phyloP scores from a whole-genome alignment of 768 basidiomycete genomes.

The Sporobolomyces pararoseus region DNA sequence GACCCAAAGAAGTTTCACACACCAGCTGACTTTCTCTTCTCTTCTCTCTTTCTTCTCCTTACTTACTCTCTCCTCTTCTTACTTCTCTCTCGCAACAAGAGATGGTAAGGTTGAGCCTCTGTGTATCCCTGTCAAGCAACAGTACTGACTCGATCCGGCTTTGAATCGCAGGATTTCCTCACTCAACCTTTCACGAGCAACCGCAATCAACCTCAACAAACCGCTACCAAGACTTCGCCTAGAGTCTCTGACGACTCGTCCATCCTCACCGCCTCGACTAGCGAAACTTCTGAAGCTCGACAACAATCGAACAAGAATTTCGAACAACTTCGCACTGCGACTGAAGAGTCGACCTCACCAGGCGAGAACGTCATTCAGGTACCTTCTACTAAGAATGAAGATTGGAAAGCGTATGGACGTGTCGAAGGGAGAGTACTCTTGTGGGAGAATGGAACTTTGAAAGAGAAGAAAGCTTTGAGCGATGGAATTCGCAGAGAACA shows the following conservation, averaged over 20 bases:
- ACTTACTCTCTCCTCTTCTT: not conserved
- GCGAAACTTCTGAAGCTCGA: not conserved
- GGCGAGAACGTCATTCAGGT: not conserved
- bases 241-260: not conserved
- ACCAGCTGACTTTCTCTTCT: too few species aligned
- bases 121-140: too few species aligned
- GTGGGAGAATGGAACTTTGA: conserved; percentile 15
- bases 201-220: not conserved
- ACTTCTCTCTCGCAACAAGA: not conserved
- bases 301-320: not conserved
- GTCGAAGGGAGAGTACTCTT: conserved; percentile 16
- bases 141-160: too few species aligned
- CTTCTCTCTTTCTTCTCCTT: not conserved
- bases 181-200: not conserved
- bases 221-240: not conserved
- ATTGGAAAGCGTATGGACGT: conserved; percentile 24
- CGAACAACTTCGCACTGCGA: not conserved
- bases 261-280: not conserved
- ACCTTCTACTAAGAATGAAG: conserved; percentile 15
- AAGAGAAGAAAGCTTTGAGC: conserved; percentile 4
- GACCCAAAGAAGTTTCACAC: too few species aligned
- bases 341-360: not conserved
- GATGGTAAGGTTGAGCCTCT: too few species aligned
- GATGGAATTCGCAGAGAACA: not conserved
- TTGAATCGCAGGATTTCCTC: too few species aligned